Evolutionary conservation across 2,329 filamentous ascomycete genomes (phyloP).

Genomic region (Davidsoniella eucalypti): DNA sequence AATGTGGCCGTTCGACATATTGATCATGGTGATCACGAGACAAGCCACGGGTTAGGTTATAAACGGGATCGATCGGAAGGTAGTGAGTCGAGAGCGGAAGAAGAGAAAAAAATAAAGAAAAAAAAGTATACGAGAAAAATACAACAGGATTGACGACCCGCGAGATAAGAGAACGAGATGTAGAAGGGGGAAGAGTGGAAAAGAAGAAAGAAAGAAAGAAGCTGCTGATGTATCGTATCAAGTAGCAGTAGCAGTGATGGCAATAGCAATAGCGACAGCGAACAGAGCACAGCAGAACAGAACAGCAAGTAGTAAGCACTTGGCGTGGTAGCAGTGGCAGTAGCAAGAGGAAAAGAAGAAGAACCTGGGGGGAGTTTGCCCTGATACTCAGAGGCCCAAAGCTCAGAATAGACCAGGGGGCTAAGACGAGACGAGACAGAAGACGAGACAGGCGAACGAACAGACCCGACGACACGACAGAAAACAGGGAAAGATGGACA

Average conservation of each 20-base stretch:
- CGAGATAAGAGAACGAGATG: constrained; percentile 1
- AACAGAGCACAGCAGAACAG: neutral
- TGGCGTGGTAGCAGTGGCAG: constrained; percentile 11
- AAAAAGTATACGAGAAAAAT: neutral
- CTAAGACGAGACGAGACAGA: constrained; percentile 13
- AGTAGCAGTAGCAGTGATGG: neutral
- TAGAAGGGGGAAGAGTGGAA: neutral
- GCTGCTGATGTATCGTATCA: neutral
- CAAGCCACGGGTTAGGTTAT: neutral
- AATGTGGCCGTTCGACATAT: constrained; percentile 51
- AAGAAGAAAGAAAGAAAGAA: constrained; percentile 16
- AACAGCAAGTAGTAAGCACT: neutral
- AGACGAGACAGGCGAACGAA: constrained; percentile 10
- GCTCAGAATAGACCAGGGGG: constrained; percentile 12
- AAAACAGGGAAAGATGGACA: neutral
- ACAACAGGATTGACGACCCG: neutral
- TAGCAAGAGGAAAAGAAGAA: neutral
- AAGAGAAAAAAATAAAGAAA: neutral
- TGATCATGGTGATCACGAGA: constrained; percentile 26
- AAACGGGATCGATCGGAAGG: constrained; percentile 1
- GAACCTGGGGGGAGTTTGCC: constrained; percentile 8
- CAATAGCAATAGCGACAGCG: neutral
- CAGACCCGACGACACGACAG: neutral
- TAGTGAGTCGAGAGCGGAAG: neutral
- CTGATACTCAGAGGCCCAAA: constrained; percentile 11